Percentiles rank a stretch among this genome's conserved stretches.
These are phyloP conservation scores for Blastobotrys attinorum DNA, from an alignment of 805 yeast genomes.

Conservation along the genomic window DNA sequence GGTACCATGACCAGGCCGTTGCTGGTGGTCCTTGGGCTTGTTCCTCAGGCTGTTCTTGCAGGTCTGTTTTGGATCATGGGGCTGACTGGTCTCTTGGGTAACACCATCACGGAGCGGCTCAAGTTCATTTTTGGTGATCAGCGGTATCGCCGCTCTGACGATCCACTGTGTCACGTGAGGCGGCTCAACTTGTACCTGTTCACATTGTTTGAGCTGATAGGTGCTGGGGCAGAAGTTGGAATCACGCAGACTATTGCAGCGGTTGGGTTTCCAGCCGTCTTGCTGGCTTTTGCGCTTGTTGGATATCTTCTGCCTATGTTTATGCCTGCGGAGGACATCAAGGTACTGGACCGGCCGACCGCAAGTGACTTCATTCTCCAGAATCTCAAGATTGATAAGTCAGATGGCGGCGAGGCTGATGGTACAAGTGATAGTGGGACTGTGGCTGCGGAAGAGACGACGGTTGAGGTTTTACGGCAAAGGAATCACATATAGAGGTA, in stretches of 20 bases:
- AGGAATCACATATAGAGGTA: no score
- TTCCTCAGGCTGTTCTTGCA: slow-evolving; percentile 89
- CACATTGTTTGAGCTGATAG: slow-evolving; percentile 49
- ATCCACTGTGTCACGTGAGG: slow-evolving; percentile 30
- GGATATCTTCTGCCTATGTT: slow-evolving; percentile 55
- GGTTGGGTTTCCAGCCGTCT: slow-evolving; percentile 85
- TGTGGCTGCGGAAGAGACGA: background rate
- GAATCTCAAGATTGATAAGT: slow-evolving; percentile 15
- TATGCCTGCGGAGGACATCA: slow-evolving; percentile 55
- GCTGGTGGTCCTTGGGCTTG: slow-evolving; percentile 65
- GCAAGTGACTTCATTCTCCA: slow-evolving; percentile 33
- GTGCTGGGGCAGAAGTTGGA: slow-evolving; percentile 73
- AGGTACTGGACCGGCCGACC: slow-evolving; percentile 52
- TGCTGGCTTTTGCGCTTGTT: slow-evolving; percentile 55
- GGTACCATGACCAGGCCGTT: slow-evolving; percentile 89
- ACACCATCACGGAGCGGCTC: slow-evolving; percentile 55
- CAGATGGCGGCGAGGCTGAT: no score
- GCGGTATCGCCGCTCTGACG: slow-evolving; percentile 29
- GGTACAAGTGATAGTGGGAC: slow-evolving; percentile 1
- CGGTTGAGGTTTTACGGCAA: no score
- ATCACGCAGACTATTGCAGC: slow-evolving; percentile 86
- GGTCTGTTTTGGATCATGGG: slow-evolving; percentile 96
- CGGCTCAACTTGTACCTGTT: slow-evolving; percentile 42
- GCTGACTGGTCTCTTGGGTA: slow-evolving; percentile 61
- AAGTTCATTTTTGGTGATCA: slow-evolving; percentile 56